Evolutionary conservation across 306 rosid species (phyloP).

Genomic region (Pyrus pyrifolia): DNA sequence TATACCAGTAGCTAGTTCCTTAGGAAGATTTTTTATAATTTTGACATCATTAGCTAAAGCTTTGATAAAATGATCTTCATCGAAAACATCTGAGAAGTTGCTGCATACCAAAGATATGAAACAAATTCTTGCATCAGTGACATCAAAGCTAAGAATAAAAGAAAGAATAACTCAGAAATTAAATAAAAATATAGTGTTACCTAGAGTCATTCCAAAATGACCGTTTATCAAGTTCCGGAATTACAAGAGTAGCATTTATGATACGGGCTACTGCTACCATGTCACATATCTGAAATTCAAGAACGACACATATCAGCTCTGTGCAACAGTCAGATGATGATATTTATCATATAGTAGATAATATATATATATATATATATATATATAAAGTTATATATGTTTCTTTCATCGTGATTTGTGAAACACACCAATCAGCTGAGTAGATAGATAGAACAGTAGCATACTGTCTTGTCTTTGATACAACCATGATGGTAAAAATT

Average conservation of each 20-base stretch:
- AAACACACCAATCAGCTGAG: conserved; percentile 4
- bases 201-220: conserved; percentile 92
- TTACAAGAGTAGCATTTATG: conserved; percentile 89
- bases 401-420: background rate
- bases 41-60: conserved; percentile 73
- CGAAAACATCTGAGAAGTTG: conserved; percentile 79
- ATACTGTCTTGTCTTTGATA: background rate
- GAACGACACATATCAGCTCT: conserved; percentile 23
- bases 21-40: conserved; percentile 68
- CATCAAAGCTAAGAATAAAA: background rate
- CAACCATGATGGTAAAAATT: background rate
- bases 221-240: conserved; percentile 83
- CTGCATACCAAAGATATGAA: conserved; percentile 42
- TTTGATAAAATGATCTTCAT: conserved; percentile 65
- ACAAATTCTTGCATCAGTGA: conserved; percentile 13
- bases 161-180: background rate
- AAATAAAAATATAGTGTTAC: conserved; percentile 29
- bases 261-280: conserved; percentile 95
- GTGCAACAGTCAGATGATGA: background rate
- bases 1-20: conserved; percentile 33
- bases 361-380: background rate
- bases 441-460: background rate
- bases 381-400: background rate
- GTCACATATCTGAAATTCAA: conserved; percentile 76
- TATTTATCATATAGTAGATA: conserved; percentile 1